phyloP scores from a whole-genome alignment of 768 basidiomycete species.

The Mycena vitilis region DNA sequence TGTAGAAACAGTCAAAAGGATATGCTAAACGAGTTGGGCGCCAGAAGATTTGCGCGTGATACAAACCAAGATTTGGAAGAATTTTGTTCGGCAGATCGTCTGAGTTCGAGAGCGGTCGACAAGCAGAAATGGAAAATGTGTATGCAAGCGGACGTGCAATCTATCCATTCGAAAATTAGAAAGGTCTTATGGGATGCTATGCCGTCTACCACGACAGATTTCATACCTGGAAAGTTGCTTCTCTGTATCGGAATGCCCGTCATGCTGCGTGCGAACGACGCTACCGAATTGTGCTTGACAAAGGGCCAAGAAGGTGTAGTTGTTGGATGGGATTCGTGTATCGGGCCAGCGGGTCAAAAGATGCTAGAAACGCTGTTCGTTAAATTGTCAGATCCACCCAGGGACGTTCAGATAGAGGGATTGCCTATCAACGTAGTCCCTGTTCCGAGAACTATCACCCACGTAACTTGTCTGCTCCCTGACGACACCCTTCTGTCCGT shows the following conservation, averaged over 20 bases:
- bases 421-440: neutral
- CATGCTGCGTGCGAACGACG: constrained; percentile 2
- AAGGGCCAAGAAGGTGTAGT: constrained; percentile 4
- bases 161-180: neutral
- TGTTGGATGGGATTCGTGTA: neutral
- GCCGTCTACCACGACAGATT: neutral
- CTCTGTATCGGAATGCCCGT: neutral
- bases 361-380: constrained; percentile 6
- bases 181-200: neutral
- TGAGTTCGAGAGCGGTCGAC: neutral
- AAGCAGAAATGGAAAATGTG: neutral
- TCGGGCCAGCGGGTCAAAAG: neutral
- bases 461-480: neutral
- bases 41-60: too few species aligned
- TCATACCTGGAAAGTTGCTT: neutral
- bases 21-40: too few species aligned
- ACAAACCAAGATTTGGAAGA: too few species aligned
- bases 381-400: neutral
- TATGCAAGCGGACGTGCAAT: neutral
- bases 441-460: neutral
- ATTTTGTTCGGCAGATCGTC: neutral
- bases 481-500: constrained; percentile 5
- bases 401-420: neutral
- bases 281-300: constrained; percentile 3
- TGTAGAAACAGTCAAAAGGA: too few species aligned